Base-by-base conservation (phyloP, 1,139 yeast genomes). In the Geotrichum reessii region DNA sequence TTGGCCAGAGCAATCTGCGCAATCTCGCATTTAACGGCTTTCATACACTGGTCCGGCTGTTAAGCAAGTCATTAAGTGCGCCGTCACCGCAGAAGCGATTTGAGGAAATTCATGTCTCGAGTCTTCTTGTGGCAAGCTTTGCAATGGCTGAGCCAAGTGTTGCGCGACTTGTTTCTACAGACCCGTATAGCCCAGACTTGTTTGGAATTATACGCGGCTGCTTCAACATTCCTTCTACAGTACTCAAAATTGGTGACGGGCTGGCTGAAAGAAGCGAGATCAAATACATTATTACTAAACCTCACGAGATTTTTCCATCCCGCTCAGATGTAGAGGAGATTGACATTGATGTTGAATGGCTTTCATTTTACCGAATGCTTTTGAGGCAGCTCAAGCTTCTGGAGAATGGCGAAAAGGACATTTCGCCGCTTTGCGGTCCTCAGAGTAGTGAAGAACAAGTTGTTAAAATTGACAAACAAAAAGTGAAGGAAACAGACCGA, bases 171-270 rank as follows among this genome's bases (percentile, higher is more conserved):
- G 53, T 50, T 12, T 54, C 55, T 14, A n/a, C 21, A 2, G 42
- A 27, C 44, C 57, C 31, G 21, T 11, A 44, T 19, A n/a, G 31
- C 25, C 61, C 61, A 5, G 61, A 58, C 25, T 33, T 58, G 21
- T 52, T 55, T 55, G 58, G 58, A 5, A 52, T 58, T 8, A 17
- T 58, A 46, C 48, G 58, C 27, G 58, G 58, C 33, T 19, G 27
- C 2, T 57, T 52, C 44, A 52, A 57, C 25, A 37, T 49, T 12
- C 37, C 59, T 4, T 33, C 40, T 14, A 9, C 28, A 11, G n/a
- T 24, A 24, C n/a, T 52, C 12, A 7, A 17, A 33, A 17, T 33
- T 33, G 40, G 40, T 12, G 24, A 42, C 24, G 50, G 28, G 8
- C 19, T 17, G 9, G 51, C 51, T 21, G 50, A 28, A 1, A 11